A percentile compares a stretch with the other conserved stretches of the same genome.
phyloP scores from a whole-genome alignment of 2,329 filamentous ascomycete genomes.

The Exophiala bonariae region DNA sequence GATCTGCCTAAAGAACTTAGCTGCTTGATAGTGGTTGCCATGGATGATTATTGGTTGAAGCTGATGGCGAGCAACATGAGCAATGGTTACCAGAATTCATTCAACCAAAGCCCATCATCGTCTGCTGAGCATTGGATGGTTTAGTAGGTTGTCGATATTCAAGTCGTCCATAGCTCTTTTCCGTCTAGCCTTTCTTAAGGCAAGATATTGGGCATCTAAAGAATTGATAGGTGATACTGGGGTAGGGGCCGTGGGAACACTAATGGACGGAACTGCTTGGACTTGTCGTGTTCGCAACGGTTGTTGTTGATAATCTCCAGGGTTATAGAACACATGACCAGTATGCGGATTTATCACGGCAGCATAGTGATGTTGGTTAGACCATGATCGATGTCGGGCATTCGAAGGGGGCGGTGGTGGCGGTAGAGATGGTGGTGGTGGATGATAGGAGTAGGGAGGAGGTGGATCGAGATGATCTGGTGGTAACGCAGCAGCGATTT shows the following conservation, averaged over 20 bases:
- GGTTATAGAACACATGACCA: not conserved
- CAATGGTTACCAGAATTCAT: no score
- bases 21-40: no score
- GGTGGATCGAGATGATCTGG: constrained; percentile 22
- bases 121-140: not conserved
- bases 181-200: constrained; percentile 1
- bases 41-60: no score
- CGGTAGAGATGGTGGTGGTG: not conserved
- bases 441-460: constrained; percentile 17
- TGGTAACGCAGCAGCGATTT: constrained; percentile 19
- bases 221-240: constrained; percentile 18
- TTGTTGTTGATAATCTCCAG: not conserved
- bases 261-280: constrained; percentile 9
- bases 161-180: no score
- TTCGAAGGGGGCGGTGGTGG: not conserved
- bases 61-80: no score
- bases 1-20: no score
- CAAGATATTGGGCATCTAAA: constrained; percentile 16
- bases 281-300: not conserved
- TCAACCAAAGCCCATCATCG: no score
- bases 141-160: no score
- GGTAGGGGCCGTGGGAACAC: constrained; percentile 11
- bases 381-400: not conserved
- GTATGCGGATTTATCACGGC: no score
- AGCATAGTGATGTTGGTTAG: no score